Percentiles rank a stretch among this genome's conserved stretches.
phyloP scores from a whole-genome alignment of 345 rosid genomes.

The Garcia nutans region DNA sequence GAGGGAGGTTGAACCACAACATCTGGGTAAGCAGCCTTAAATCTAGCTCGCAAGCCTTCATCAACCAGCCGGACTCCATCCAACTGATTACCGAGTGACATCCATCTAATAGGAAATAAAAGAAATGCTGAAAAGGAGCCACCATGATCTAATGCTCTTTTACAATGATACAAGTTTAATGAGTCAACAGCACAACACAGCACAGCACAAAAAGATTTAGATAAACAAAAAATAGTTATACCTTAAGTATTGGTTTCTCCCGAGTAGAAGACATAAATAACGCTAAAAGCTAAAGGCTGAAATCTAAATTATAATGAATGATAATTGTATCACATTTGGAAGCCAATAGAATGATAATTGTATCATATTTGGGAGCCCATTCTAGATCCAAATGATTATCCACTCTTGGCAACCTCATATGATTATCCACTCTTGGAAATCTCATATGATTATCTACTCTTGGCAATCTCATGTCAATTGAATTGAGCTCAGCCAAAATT shows the following conservation, averaged over 20 bases:
- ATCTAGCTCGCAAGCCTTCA: constrained; percentile 90
- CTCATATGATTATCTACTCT: background rate
- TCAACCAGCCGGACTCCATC: constrained; percentile 82
- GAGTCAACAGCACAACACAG: too few species aligned
- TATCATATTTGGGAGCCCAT: background rate
- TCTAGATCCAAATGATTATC: background rate
- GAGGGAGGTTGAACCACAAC: constrained; percentile 80
- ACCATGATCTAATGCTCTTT: too few species aligned
- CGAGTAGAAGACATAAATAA: background rate
- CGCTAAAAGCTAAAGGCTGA: background rate
- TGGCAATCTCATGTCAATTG: background rate
- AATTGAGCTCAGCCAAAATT: background rate
- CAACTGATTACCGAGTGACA: constrained; percentile 93
- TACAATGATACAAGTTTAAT: background rate
- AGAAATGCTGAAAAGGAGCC: background rate
- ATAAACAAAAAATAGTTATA: too few species aligned
- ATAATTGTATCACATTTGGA: background rate
- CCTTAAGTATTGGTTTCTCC: background rate
- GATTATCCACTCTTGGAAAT: background rate
- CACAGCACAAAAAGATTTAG: background rate
- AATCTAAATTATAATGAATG: too few species aligned
- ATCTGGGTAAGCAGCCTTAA: constrained; percentile 91
- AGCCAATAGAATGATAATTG: background rate
- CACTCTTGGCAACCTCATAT: background rate
- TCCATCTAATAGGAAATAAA: constrained; percentile 57